phyloP scores from a whole-genome alignment of 2,329 filamentous ascomycete genomes.

The Cadophora gregata region DNA sequence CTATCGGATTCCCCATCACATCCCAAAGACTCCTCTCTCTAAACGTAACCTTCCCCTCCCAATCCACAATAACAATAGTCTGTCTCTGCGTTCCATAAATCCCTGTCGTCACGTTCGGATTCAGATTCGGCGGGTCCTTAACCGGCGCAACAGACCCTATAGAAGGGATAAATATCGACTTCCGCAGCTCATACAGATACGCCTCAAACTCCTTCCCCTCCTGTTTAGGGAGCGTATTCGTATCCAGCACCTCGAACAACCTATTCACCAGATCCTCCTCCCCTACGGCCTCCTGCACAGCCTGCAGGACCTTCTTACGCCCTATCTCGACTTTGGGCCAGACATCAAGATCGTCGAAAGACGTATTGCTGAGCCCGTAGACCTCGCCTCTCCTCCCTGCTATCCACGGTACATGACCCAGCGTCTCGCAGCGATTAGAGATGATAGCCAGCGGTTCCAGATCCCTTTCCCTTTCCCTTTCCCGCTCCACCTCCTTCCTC shows the following conservation, averaged over 20 bases:
- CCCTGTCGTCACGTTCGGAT: conserved; percentile 58
- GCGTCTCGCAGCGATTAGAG: conserved; percentile 62
- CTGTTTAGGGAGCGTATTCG: conserved; percentile 57
- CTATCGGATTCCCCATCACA: conserved; percentile 59
- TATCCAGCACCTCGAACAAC: conserved; percentile 62
- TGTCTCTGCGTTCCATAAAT: conserved; percentile 71
- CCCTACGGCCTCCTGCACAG: conserved; percentile 51
- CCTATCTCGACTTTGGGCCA: conserved; percentile 69
- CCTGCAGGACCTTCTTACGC: conserved; percentile 42
- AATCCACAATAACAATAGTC: conserved; percentile 66
- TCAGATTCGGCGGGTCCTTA: conserved; percentile 49
- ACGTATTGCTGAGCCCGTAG: conserved; percentile 68
- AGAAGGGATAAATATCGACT: conserved; percentile 66
- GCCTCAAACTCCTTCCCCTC: conserved; percentile 55
- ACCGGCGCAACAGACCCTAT: conserved; percentile 52
- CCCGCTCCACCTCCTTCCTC: conserved; percentile 28
- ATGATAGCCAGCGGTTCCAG: conserved; percentile 64
- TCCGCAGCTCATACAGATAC: conserved; percentile 58
- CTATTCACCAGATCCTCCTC: conserved; percentile 57
- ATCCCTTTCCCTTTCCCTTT: no score
- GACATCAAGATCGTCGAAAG: conserved; percentile 56
- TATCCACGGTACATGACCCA: conserved; percentile 63
- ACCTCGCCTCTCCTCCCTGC: conserved; percentile 56
- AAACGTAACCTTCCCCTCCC: conserved; percentile 65
- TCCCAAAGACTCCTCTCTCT: conserved; percentile 67